Evolutionary conservation across 495 filamentous ascomycete species (phyloP).

Genomic region (Hypoxylon subgilvum): DNA sequence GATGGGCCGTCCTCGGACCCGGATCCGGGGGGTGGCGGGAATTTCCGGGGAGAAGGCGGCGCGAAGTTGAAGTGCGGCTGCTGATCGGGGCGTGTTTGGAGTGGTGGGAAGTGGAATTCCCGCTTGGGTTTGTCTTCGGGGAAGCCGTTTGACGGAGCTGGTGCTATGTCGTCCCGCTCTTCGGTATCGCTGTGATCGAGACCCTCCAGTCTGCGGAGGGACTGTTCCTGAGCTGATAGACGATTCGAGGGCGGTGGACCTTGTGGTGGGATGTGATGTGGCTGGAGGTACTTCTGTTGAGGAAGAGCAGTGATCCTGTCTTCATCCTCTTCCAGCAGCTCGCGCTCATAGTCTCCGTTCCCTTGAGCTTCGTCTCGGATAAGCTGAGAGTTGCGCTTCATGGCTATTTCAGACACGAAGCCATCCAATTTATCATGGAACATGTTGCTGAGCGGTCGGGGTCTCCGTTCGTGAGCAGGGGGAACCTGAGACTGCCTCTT

Average conservation of each 20-base stretch:
- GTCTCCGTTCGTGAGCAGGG: slow-evolving; percentile 54
- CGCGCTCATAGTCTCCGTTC: slow-evolving; percentile 76
- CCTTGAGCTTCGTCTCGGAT: slow-evolving; percentile 81
- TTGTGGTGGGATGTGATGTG: slow-evolving; percentile 52
- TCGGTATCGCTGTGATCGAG: slow-evolving; percentile 38
- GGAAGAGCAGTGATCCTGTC: slow-evolving; percentile 85
- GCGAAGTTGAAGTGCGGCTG: slow-evolving; percentile 61
- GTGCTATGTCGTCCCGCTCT: slow-evolving; percentile 16
- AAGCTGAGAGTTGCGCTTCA: slow-evolving; percentile 79
- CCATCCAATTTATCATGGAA: slow-evolving; percentile 85
- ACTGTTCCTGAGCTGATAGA: slow-evolving; percentile 47
- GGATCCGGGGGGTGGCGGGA: slow-evolving; percentile 17
- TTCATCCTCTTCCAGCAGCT: slow-evolving; percentile 83
- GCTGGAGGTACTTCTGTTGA: slow-evolving; percentile 61
- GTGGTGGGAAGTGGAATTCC: slow-evolving; percentile 62
- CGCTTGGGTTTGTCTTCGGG: slow-evolving; percentile 46
- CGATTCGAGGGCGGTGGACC: slow-evolving; percentile 49
- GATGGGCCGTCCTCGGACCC: slow-evolving; percentile 10
- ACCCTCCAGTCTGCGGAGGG: slow-evolving; percentile 53
- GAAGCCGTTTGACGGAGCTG: slow-evolving; percentile 22
- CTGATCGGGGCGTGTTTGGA: slow-evolving; percentile 45
- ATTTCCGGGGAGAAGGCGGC: slow-evolving; percentile 49
- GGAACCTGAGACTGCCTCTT: slow-evolving; percentile 57
- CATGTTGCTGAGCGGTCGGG: slow-evolving; percentile 67
- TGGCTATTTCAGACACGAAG: slow-evolving; percentile 78